Base-by-base conservation (phyloP, 192 early-diverging fungal species). In the Coemansia sp. region DNA sequence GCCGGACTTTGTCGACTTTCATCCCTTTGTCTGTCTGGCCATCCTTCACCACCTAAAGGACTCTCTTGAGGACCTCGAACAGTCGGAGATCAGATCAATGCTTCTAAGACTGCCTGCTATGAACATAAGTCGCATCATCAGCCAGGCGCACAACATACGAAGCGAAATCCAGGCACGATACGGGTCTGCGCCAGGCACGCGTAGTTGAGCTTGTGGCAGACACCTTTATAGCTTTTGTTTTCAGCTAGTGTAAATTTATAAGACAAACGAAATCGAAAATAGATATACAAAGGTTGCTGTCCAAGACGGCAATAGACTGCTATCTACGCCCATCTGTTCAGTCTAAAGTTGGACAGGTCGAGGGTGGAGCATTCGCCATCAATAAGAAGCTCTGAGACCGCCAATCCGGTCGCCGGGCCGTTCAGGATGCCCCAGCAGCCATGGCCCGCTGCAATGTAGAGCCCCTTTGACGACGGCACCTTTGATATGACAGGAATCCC, bases 1-100 rank as follows among this genome's bases (percentile, higher is more conserved):
- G 23, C 73, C 85, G 15, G 86, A 92, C 66, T 89, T 89, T 61
- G 76, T 94, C 15, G 86, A 87, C 4, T 78, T 95, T 38, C 93
- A 97, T 63, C 88, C 92, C 9, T 97, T 87, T 69, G 87, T 97
- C 19, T 94, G 92, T 59, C 71, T 94, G 62, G 93, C 95, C n/a
- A 87, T 96, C 33, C 74, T 96, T 49, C 83, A 75, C 43, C 81
- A 86, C 33, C 65, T 85, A 19, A 93, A 90, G 65, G 93, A 94
- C 57, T 87, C 84, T 48, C 80, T 96, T 17, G 95, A 96, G 68
- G 93, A 95, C 45, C 67, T 95, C 56, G 95, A 96, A 69, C 90
- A 93, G 75, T 93, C 91, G 2, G 93, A 96, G 68, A 96, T 96
- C 57, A 86, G 91, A 46, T 89, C 90, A 9, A 82, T 93, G 72